Evolutionary conservation across 805 yeast species (phyloP).

Genomic region (Hanseniaspora lindneri): DNA sequence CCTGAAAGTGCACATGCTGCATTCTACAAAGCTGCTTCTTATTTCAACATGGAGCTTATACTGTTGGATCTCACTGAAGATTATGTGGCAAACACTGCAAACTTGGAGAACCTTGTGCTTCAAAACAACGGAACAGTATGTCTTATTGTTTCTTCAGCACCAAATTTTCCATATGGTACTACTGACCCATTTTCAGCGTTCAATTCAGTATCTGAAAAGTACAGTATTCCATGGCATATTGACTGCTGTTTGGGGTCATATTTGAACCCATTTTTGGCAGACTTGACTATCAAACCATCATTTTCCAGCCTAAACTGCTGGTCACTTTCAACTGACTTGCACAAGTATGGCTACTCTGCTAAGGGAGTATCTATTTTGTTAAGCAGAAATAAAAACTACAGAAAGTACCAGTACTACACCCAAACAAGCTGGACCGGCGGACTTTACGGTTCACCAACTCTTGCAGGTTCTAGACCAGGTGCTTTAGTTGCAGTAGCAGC

Average conservation of each 20-base stretch:
- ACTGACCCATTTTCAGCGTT: constrained; percentile 75
- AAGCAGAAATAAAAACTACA: constrained; percentile 59
- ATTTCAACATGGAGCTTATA: constrained; percentile 77
- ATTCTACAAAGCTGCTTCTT: constrained; percentile 80
- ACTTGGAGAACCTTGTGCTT: constrained; percentile 56
- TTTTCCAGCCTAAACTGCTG: constrained; percentile 3
- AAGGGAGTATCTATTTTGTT: constrained; percentile 88
- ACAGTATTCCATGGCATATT: constrained; percentile 72
- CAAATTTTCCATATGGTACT: constrained; percentile 94
- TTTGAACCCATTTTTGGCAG: constrained; percentile 42
- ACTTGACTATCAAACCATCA: constrained; percentile 68
- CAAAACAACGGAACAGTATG: constrained; percentile 48
- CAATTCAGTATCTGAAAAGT: constrained; percentile 46
- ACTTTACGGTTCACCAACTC: constrained; percentile 86
- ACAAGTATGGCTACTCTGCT: constrained; percentile 96
- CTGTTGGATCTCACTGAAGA: constrained; percentile 31
- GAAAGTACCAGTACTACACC: constrained; percentile 76
- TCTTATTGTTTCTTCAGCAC: constrained; percentile 83
- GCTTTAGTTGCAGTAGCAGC: constrained; percentile 97
- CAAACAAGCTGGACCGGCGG: constrained; percentile 88
- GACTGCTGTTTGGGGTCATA: constrained; percentile 95
- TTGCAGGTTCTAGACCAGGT: constrained; percentile 96
- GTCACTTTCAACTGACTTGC: constrained; percentile 98
- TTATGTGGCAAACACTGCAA: constrained; percentile 51
- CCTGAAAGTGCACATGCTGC: constrained; percentile 92